A percentile compares a stretch with the other conserved stretches of the same genome.
Evolutionary conservation across 2,329 filamentous ascomycete species (phyloP).

Genomic region (Colletotrichum spinosum): DNA sequence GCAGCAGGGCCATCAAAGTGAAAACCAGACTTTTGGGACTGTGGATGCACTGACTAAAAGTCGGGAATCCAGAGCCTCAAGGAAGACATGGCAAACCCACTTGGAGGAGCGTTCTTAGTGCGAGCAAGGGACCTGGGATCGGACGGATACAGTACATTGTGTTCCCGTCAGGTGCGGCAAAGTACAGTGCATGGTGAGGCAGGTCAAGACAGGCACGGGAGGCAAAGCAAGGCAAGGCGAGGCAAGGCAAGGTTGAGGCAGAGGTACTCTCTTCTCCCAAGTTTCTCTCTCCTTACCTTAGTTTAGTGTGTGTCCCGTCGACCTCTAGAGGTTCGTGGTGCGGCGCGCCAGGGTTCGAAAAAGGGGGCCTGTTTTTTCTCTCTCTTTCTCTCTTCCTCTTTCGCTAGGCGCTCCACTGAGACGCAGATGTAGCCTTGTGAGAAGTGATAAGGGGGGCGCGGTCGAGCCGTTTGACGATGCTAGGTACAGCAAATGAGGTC

Average conservation of each 20-base stretch:
- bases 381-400: too few species aligned
- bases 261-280: too few species aligned
- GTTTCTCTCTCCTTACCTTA: neutral
- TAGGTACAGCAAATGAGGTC: constrained; percentile 36
- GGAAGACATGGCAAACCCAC: constrained; percentile 37
- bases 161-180: neutral
- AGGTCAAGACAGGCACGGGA: neutral
- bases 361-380: constrained; percentile 16
- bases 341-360: constrained; percentile 32
- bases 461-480: constrained; percentile 31
- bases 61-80: constrained; percentile 35
- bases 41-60: constrained; percentile 38
- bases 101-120: constrained; percentile 24
- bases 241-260: neutral
- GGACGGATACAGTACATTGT: constrained; percentile 10
- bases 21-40: constrained; percentile 35
- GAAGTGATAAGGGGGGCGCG: constrained; percentile 17
- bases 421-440: constrained; percentile 30
- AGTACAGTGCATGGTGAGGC: constrained; percentile 16
- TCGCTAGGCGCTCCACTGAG: constrained; percentile 33
- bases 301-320: neutral
- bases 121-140: constrained; percentile 13
- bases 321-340: constrained; percentile 33
- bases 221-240: neutral
- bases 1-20: constrained; percentile 5